Evolutionary conservation across 83 land plant genomes (phyloP).

Genomic region (Picea abies): DNA sequence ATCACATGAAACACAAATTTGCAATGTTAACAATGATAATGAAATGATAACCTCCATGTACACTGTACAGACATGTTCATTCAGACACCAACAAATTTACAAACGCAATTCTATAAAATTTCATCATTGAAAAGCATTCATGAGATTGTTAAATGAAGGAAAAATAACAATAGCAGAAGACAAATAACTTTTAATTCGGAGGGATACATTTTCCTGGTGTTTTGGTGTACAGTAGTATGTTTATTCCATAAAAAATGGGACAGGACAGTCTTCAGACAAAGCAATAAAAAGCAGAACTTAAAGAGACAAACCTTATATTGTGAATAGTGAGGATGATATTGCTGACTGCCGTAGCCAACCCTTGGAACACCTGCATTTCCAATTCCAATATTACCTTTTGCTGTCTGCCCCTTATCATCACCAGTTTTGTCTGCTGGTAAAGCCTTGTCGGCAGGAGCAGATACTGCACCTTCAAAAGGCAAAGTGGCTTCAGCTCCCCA

Average conservation of each 20-base stretch:
- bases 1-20: neutral
- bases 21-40: neutral
- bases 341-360: conserved; percentile 39
- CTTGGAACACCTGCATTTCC: conserved; percentile 25
- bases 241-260: too few relatives aligned
- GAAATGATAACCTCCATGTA: neutral
- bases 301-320: conserved; percentile 50
- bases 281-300: too few relatives aligned
- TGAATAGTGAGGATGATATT: conserved; percentile 64
- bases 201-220: too few relatives aligned
- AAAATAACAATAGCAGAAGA: too few relatives aligned
- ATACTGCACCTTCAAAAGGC: too few relatives aligned
- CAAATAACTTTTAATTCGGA: too few relatives aligned
- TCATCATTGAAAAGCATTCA: conserved; percentile 66
- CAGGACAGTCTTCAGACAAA: too few relatives aligned
- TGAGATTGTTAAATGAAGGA: conserved; percentile 26
- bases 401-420: conserved; percentile 48
- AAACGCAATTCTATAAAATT: neutral
- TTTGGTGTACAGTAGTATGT: too few relatives aligned
- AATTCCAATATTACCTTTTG: conserved; percentile 24
- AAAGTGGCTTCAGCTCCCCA: conserved; percentile 44
- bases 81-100: neutral
- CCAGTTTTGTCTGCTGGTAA: neutral
- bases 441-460: too few relatives aligned
- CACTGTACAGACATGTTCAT: neutral